Evolutionary conservation across 169 alveolate species (phyloP), one percentile per base, ranked within the genome.

Genomic region (Ichthyophthirius multifiliis): DNA sequence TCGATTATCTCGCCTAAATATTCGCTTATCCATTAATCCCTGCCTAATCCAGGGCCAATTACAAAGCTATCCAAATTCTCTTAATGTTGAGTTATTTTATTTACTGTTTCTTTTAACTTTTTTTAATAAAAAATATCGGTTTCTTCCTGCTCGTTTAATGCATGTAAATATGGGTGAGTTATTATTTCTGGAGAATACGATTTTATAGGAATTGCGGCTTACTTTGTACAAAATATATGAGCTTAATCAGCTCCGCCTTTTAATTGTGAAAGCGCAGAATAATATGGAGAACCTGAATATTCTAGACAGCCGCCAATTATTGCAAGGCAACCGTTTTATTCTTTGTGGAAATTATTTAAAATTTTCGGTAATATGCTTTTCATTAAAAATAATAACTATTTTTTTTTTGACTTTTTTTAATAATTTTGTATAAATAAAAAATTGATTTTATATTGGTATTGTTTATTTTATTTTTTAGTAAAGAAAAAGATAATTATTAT

Each of bases 21-120:
- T 34, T 85, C 43, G 55, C 82, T 88, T 32, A 76, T 65, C 39
- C 75, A 85, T 37, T 83, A 76, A 30, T 91, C 95, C 64, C 97
- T 90, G 16, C 98, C 98, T 31, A 96, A 88, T 15, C 98, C 99
- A 45, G 98, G 97, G 0, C 98, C 98, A 48, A 97, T 90, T 27
- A 95, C 94, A 77, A 90, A 83, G 18, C 93, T 76, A 67, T 74
- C 75, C 94, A 88, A 89, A 23, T 91, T 90, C 65, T 65, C 80
- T 34, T 75, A 86, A 77, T 65, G 31, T 55, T 55, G 23, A 4
- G 18, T 55, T 20, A 20, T 27, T 27, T 55, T 90, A 82, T 78
- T 81, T 43, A 85, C 71, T 73, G 55, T 83, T 13, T 47, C 67
- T 76, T 85, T 46, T 32, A 71, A 75, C 35, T 92, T 65, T 37